Evolutionary conservation across 2,329 filamentous ascomycete genomes (phyloP), one percentile per base, ranked within the genome.

Genomic region (Scopulariopsis brevicaulis): DNA sequence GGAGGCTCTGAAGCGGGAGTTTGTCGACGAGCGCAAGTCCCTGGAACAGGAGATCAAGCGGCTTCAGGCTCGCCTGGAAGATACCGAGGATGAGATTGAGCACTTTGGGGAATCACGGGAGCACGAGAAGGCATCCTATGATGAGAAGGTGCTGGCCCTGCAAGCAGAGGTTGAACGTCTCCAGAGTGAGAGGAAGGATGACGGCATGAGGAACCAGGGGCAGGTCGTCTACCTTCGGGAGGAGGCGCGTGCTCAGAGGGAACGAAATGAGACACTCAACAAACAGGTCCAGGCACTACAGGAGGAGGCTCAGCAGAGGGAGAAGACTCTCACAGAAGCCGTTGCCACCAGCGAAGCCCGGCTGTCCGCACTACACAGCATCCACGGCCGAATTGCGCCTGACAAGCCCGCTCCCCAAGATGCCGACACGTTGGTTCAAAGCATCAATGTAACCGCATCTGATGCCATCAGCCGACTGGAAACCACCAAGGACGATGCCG

Each of bases 11-110:
- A 90, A 96, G 70, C 84, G 84, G 28, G 94, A 97, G 66, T 96
- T 96, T 64, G 78, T 88, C 40, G 84, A 86, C 55, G 93, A 97
- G 70, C 84, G 94, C 46, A 90, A 88, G 65, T 87, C 85, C 11
- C 77, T 97, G 0, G 89, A 96, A 64, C 78, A 83, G 18, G 92
- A 97, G 68, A 85, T 94, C 59, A 86, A 85, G 64, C 80, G 82
- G 15, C 80, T 92, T 59, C 92, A 87, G 66, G 78, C 85, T 57
- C 87, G 86, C 56, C 76, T 94, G 0, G 94, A 97, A 67, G 90
- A 97, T 64, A 81, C 88, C 6, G 94, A 99, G 71, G 92, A 96
- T 65, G 92, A 96, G 67, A 82, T 97, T 56, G 92, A 96, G 64
- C 82, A 90, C 60, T 82, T 93, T 58, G 80, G 90, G 50, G 90